Conservation (phyloP, 768 basidiomycete genomes). For the Tricholoma sp. region DNA sequence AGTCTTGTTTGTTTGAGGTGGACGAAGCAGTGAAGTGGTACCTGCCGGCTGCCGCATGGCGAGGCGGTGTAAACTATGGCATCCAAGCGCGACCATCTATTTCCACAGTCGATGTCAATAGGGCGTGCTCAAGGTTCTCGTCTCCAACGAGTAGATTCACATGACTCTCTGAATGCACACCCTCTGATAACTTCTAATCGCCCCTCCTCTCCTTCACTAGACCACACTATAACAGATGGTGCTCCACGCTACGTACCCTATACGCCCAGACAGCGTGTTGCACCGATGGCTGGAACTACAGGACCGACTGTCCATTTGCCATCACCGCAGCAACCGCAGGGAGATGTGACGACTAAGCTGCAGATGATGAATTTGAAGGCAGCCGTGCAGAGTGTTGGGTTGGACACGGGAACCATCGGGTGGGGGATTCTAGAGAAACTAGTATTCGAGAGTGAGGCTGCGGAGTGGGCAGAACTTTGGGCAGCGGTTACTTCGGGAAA, state of each 20-base stretch:
- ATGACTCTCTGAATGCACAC: conserved; percentile 57
- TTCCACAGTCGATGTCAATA: conserved; percentile 48
- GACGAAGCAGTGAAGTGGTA: not conserved
- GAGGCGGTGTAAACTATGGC: conserved; percentile 25
- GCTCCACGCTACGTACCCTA: conserved; percentile 66
- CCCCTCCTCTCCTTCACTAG: conserved; percentile 24
- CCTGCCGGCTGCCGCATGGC: not conserved
- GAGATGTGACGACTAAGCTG: conserved; percentile 61
- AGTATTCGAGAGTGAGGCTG: conserved; percentile 41
- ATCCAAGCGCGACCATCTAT: conserved; percentile 28
- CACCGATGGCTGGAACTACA: conserved; percentile 40
- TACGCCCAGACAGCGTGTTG: conserved; percentile 63
- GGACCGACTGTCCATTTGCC: conserved; percentile 45
- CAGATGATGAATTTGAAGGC: conserved; percentile 73
- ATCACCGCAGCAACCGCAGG: conserved; percentile 42
- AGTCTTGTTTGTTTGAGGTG: no score
- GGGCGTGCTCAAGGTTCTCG: conserved; percentile 42
- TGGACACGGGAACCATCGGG: conserved; percentile 61
- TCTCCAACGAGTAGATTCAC: conserved; percentile 38
- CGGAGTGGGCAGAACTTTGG: conserved; percentile 74
- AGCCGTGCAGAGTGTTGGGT: conserved; percentile 60
- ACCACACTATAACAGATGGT: conserved; percentile 13
- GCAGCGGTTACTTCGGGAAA: conserved; percentile 56
- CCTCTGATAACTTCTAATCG: conserved; percentile 51
- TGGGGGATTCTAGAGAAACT: conserved; percentile 78